Evolutionary conservation across 371 early-diverging fungal species (phyloP), one percentile per base, ranked within the genome.

Genomic region (Nematocida ausubeli): DNA sequence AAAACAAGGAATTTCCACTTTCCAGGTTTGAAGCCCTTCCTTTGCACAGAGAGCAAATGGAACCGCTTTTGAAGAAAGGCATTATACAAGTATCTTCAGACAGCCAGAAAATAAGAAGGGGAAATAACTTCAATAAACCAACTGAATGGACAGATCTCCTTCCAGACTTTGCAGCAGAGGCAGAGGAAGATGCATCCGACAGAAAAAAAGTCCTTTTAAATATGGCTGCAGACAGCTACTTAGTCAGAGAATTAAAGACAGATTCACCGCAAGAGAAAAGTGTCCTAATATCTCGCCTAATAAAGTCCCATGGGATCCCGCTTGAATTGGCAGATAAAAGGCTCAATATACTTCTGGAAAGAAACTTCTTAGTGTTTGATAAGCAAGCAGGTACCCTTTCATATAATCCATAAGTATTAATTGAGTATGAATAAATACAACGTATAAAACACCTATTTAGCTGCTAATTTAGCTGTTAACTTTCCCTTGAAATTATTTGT

Each of bases 121-220:
- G 70, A 12, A 14, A 5, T 7, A 16, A 70, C 22, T 66, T 54
- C 44, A 40, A 24, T 55, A 64, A 35, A 4, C 32, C n/a, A 35
- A 32, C 42, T 34, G 22, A 22, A 37, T 75, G 78, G 78, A 39
- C 12, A 12, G 47, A 75, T 42, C 78, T 75, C 35, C 37, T 51
- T 16, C 78, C 78, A 6, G 49, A 44, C 7, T 64, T 24, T 24
- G 22, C 7, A 28, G 22, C 39, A 5, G 9, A 34, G n/a, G 34
- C 12, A 30, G 30, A 14, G 4, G 44, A 16, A 39, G 40, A 37
- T n/a, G 22, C 2, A 0, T 26, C 16, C 3, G n/a, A 7, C 3
- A 50, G n/a, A n/a, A 32, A 19, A 3, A 52, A 51, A 51, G 5
- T 19, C 6, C 65, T 75, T 28, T 34, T 2, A 30, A 35, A 39